Conservation (phyloP, 306 rosid species). For the Nissolia schottii region DNA sequence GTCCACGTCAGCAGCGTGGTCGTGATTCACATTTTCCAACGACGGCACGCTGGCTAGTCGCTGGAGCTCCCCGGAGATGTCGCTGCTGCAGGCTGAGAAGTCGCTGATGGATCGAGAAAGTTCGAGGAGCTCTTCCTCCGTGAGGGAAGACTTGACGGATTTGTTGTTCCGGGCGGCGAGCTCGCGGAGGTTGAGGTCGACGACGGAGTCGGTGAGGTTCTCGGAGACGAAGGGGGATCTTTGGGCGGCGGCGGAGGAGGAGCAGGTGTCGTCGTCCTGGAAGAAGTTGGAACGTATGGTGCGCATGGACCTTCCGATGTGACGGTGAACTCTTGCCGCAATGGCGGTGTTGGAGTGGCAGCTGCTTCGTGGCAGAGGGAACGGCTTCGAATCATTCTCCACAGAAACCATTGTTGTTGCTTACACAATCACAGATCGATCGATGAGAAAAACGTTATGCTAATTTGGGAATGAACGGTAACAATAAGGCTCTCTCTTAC, state of each 20-base stretch:
- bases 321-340: slow-evolving; percentile 25
- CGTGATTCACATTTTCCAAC: slow-evolving; percentile 21
- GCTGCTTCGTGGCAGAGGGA: neutral
- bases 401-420: slow-evolving; percentile 54
- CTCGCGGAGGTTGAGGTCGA: slow-evolving; percentile 67
- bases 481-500: neutral
- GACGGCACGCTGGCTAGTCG: slow-evolving; percentile 58
- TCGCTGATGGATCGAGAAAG: slow-evolving; percentile 72
- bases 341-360: slow-evolving; percentile 20
- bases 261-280: neutral
- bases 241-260: neutral
- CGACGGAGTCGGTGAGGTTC: slow-evolving; percentile 52
- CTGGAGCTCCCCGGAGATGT: slow-evolving; percentile 76
- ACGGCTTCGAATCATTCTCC: slow-evolving; percentile 34
- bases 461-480: neutral
- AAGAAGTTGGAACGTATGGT: slow-evolving; percentile 61
- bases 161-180: slow-evolving; percentile 46
- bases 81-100: slow-evolving; percentile 78
- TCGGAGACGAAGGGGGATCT: slow-evolving; percentile 43
- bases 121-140: slow-evolving; percentile 54
- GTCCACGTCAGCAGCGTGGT: neutral
- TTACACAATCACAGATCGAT: neutral
- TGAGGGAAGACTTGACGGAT: slow-evolving; percentile 25
- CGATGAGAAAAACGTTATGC: neutral
- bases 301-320: slow-evolving; percentile 76